Base-by-base conservation (phyloP, 345 rosid species). In the Eucalyptus fibrosa region DNA sequence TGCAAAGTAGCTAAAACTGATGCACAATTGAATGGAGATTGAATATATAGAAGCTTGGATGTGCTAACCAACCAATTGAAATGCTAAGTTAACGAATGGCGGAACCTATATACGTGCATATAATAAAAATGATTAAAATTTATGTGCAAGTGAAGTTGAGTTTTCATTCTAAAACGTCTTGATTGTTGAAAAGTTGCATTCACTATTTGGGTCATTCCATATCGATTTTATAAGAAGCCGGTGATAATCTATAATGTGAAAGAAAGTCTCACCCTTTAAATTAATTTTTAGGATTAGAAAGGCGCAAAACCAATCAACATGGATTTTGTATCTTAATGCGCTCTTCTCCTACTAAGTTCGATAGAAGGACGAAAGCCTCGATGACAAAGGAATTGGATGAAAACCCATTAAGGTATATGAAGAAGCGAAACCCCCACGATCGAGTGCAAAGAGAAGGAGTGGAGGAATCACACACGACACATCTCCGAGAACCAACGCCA, bases 151-250 rank as follows among this genome's bases (percentile, higher is more conserved):
- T 15, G 10, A n/a, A 65, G 37, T 65, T 65, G 19, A 65, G 21
- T 65, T 65, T 65, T 15, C 0, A 0, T 15, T 21, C 21, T n/a
- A 65, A 16, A 65, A 72, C 3, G 3, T 37, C 23, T 37, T 37
- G 0, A 37, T 7, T 12, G 26, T 19, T 40, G 26, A 21, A 72
- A 42, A 0, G 42, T 56, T 26, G 7, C 13, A 0, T 1, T 3
- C 62, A 56, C 13, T 10, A 3, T 56, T 24, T 1, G 14, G 13
- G 1, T 56, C 62, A 56, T 56, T 1, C 0, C 1, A 56, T 10
- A 56, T 9, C 2, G 0, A 56, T 56, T 24, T 1, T 56, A 56
- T 24, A 23, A 24, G 1, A 13, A 56, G 62, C 3, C 1, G 0
- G 30, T 56, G 62, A 24, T 56, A 56, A 56, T 56, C 1, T 24